phyloP scores from a whole-genome alignment of 208 protist species.

The Trypanosoma scelopori region DNA sequence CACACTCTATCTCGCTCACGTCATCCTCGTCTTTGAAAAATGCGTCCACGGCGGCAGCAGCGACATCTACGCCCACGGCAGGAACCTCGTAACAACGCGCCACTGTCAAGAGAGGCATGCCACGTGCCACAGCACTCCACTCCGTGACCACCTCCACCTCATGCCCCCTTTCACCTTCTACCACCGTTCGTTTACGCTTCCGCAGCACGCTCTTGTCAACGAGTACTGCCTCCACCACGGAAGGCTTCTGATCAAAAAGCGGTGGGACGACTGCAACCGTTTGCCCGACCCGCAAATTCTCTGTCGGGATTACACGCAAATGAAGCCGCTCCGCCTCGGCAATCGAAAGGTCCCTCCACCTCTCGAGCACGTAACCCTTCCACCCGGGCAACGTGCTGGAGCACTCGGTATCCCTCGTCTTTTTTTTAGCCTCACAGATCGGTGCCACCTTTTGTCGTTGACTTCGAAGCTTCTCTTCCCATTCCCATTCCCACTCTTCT shows the following conservation, averaged over 20 bases:
- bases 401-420: neutral
- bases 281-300: constrained; percentile 43
- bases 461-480: neutral
- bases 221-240: constrained; percentile 61
- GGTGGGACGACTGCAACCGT: constrained; percentile 68
- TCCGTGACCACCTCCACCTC: constrained; percentile 21
- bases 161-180: constrained; percentile 2
- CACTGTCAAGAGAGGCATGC: constrained; percentile 57
- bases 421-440: neutral
- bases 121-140: constrained; percentile 64
- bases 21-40: constrained; percentile 41
- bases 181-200: neutral
- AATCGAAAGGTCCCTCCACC: constrained; percentile 47
- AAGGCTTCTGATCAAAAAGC: constrained; percentile 55
- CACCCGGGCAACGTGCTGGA: constrained; percentile 10
- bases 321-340: constrained; percentile 47
- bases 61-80: constrained; percentile 22
- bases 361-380: constrained; percentile 59
- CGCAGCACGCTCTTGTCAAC: constrained; percentile 37
- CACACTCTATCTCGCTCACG: neutral
- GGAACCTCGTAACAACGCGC: constrained; percentile 56
- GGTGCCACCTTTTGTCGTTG: neutral
- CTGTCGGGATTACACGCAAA: constrained; percentile 35
- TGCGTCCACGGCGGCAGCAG: constrained; percentile 47
- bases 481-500: neutral